Base-by-base conservation (phyloP, 2,329 filamentous ascomycete species). In the Blumeriella jaapii region DNA sequence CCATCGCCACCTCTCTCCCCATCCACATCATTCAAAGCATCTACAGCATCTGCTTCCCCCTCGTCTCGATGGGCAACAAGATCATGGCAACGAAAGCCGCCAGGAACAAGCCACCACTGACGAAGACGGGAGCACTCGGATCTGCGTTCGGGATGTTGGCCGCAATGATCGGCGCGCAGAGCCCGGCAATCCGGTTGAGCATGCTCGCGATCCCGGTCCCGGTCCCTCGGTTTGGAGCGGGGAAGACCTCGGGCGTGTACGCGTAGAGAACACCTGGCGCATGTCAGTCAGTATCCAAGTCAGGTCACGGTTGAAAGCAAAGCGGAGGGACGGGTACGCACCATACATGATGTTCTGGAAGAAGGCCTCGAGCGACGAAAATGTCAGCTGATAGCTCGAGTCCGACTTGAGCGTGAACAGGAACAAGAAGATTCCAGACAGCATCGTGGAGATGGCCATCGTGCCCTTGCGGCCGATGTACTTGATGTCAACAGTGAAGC, bases 241-340 rank as follows among this genome's bases (percentile, higher is more conserved):
- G 79, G 58, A 86, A 84, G 17, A 84, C 72, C 51, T 85, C 81
- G 0, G 81, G 80, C 0, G 81, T 84, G 53, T 82, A 85, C 6
- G 79, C 77, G 54, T 83, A 85, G 1, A 86, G 60, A 1, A 83
- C 77, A 38, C 78, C 79, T 36, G 12, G 5, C n/a, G 15, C 4
- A 29, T 2, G 8, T 36, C 18, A 36, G 27, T n/a, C n/a, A n/a
- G n/a, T n/a, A n/a, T n/a, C n/a, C n/a, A n/a, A n/a, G n/a, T n/a
- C n/a, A n/a, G n/a, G n/a, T n/a, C n/a, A n/a, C n/a, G n/a, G n/a
- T n/a, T n/a, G n/a, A n/a, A 15, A 29, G 14, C 4, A 2, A 10
- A 20, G 24, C 7, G 6, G 7, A 14, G 13, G 12, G 5, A 3
- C 7, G 15, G 2, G 4, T 31, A 37, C 28, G 13, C 31, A 31